Evolutionary conservation across 2,329 filamentous ascomycete species (phyloP).

Genomic region (Beauveria sp.): DNA sequence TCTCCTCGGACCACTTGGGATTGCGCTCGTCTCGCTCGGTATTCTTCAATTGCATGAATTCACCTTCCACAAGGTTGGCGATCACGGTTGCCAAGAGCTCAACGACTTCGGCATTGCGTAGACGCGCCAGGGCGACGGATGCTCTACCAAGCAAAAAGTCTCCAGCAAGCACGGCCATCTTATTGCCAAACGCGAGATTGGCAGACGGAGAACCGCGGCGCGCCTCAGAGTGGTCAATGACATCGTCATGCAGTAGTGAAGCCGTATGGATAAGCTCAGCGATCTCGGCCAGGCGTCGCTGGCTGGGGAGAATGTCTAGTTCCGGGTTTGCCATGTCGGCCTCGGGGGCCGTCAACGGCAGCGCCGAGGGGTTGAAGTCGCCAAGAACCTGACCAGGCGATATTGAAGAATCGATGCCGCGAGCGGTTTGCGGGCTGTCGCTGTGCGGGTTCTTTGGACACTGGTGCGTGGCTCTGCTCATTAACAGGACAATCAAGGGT

Average conservation of each 20-base stretch:
- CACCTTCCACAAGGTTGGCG: conserved; percentile 93
- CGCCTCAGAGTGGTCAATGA: conserved; percentile 86
- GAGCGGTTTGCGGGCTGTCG: conserved; percentile 32
- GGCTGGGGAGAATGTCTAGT: conserved; percentile 78
- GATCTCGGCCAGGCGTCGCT: conserved; percentile 88
- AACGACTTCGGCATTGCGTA: conserved; percentile 88
- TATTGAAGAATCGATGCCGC: conserved; percentile 45
- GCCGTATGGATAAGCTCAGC: conserved; percentile 96
- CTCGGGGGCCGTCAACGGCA: conserved; percentile 31
- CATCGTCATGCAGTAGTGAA: conserved; percentile 93
- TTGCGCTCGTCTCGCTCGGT: conserved; percentile 80
- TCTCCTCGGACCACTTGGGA: conserved; percentile 80
- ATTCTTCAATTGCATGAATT: conserved; percentile 99
- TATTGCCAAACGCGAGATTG: conserved; percentile 95
- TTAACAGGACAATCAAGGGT: conserved; percentile 87
- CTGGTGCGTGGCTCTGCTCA: conserved; percentile 87
- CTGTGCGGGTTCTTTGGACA: conserved; percentile 49
- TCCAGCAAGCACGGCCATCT: conserved; percentile 97
- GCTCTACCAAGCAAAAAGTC: conserved; percentile 91
- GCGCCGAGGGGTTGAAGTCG: conserved; percentile 69
- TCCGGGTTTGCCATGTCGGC: conserved; percentile 32
- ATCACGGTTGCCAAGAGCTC: conserved; percentile 94
- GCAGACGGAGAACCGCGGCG: conserved; percentile 79
- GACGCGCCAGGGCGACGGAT: conserved; percentile 82
- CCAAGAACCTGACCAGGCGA: conserved; percentile 54